These are phyloP conservation scores for Trametes cingulata DNA, from an alignment of 768 basidiomycete species.

Conservation along the genomic window DNA sequence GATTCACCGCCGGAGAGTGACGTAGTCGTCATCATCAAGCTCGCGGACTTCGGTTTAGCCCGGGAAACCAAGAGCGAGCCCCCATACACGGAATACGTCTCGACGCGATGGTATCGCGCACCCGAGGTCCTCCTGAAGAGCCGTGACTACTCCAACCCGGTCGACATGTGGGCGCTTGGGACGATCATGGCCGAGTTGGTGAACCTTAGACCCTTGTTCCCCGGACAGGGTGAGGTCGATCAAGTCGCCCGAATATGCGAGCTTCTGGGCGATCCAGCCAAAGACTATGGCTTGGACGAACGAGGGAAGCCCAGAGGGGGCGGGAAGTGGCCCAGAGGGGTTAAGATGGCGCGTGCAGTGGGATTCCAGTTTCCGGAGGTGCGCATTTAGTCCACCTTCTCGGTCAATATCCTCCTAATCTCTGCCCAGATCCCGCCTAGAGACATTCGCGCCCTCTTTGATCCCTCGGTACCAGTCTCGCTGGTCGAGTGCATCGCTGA, in stretches of 20 bases:
- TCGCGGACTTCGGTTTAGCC: slow-evolving; percentile 97
- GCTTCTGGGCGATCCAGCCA: slow-evolving; percentile 87
- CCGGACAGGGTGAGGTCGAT: slow-evolving; percentile 89
- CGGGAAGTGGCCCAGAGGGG: slow-evolving; percentile 82
- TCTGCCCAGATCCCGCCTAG: slow-evolving; percentile 57
- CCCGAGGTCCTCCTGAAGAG: slow-evolving; percentile 94
- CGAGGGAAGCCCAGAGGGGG: slow-evolving; percentile 76
- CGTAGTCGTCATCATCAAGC: slow-evolving; percentile 94
- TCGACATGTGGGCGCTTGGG: slow-evolving; percentile 99
- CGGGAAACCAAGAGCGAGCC: slow-evolving; percentile 84
- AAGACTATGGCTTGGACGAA: slow-evolving; percentile 77
- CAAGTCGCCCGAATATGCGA: slow-evolving; percentile 91
- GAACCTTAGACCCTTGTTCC: slow-evolving; percentile 94
- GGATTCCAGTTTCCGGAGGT: slow-evolving; percentile 93
- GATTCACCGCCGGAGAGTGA: slow-evolving; percentile 81
- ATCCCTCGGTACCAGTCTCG: slow-evolving; percentile 71
- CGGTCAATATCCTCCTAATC: slow-evolving; percentile 14
- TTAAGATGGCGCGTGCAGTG: slow-evolving; percentile 82
- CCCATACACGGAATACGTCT: slow-evolving; percentile 98
- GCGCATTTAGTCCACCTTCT: slow-evolving; percentile 11
- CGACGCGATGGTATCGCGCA: slow-evolving; percentile 99
- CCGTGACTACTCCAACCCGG: slow-evolving; percentile 92
- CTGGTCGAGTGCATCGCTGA: slow-evolving; percentile 92
- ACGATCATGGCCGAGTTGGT: slow-evolving; percentile 97
- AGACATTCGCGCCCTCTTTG: slow-evolving; percentile 74